A percentile compares a stretch with the other conserved stretches of the same genome.
Conservation (phyloP, 2,329 filamentous ascomycete genomes). For the Diaporthe sp. region DNA sequence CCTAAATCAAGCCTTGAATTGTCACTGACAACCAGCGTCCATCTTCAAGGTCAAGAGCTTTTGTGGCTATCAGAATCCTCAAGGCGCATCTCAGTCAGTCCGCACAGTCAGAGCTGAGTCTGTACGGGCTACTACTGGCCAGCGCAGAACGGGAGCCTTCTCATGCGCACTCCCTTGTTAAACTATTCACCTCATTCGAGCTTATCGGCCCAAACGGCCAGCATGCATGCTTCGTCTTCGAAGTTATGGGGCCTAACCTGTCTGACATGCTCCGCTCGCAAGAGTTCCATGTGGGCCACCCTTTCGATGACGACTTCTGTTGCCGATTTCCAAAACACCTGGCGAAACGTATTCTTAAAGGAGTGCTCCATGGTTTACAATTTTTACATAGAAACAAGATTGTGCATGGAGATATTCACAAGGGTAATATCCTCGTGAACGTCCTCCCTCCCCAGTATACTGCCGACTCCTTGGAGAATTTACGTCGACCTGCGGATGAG, state of each 20-base stretch:
- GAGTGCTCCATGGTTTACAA: not conserved
- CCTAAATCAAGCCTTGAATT: not conserved
- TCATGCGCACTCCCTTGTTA: not conserved
- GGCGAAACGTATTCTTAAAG: constrained; percentile 6
- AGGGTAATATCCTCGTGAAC: constrained; percentile 12
- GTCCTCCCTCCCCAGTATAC: not conserved
- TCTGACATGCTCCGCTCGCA: constrained; percentile 30
- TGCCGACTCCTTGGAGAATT: not conserved
- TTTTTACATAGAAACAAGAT: constrained; percentile 14
- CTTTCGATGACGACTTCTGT: constrained; percentile 12
- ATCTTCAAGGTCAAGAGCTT: not conserved
- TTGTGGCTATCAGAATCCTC: constrained; percentile 22
- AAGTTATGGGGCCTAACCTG: constrained; percentile 38
- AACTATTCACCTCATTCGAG: constrained; percentile 35
- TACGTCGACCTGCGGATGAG: not conserved
- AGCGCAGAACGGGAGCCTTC: not conserved
- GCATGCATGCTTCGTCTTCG: constrained; percentile 40
- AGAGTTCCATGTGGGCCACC: not conserved
- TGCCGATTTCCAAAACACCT: not conserved
- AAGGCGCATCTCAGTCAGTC: not conserved
- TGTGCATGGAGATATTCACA: constrained; percentile 27
- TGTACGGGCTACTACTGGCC: not conserved
- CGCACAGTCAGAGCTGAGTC: not conserved
- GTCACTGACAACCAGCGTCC: not conserved
- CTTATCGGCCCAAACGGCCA: constrained; percentile 40